Base-by-base conservation (phyloP, 352 stramenopile species). In the Phytophthora multivora region DNA sequence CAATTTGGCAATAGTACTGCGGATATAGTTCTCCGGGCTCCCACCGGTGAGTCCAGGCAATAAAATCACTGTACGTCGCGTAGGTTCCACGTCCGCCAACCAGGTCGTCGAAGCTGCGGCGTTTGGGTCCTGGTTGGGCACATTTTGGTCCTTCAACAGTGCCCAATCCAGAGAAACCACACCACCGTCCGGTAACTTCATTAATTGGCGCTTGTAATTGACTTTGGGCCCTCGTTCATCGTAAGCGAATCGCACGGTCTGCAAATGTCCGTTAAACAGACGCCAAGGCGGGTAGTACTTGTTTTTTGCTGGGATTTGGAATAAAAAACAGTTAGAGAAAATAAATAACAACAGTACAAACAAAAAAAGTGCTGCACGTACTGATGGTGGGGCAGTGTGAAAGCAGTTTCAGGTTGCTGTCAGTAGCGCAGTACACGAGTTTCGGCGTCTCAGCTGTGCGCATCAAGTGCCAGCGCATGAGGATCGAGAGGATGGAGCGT, bases 91-190 rank as follows among this genome's bases (percentile, higher is more conserved):
- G 3, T 75, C 47, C 2, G 52, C 40, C 15, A 82, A 18, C 67
- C 67, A 75, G 8, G 62, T 66, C 36, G 50, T 54, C 2, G 56
- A 62, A 19, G 38, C 46, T 1, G 50, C 54, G 25, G 63, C 56
- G 6, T 69, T 54, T 21, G 45, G 46, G 26, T 48, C 40, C 40
- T 73, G 40, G 1, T 33, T 26, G 12, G 30, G 12, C 38, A 48
- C 8, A 42, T 52, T 25, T 46, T 62, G 41, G 6, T 65, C 56
- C 0, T 51, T 19, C 30, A 75, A 57, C 48, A 75, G 64, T 18
- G 80, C 85, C 85, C 85, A 93, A 68, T 93, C 85, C 26, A 93
- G 62, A 1, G 85, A 90, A 12, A 89, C 67, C 13, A 90, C 66
- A 15, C 84, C 84, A 21, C 78, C 78, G 38, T 93, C 81, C 8